phyloP scores from a whole-genome alignment of 192 early-diverging fungal species.

The Obelidium mucronatum region DNA sequence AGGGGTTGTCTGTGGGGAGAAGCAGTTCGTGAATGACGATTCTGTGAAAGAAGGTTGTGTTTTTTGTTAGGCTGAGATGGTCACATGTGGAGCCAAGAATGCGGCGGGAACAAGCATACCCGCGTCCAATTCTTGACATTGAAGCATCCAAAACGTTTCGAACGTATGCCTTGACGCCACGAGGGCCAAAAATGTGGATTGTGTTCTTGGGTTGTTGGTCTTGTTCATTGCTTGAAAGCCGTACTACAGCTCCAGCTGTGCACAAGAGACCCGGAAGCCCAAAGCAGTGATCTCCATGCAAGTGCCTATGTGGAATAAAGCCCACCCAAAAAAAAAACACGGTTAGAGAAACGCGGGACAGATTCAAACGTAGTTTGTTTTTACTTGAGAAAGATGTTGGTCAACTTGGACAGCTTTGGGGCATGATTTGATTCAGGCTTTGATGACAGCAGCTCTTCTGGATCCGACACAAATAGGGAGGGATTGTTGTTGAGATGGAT shows the following conservation, averaged over 20 bases:
- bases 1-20: background rate
- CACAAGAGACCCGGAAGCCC: constrained; percentile 58
- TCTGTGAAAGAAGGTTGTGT: too few species aligned
- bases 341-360: background rate
- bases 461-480: background rate
- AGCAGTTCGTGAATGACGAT: constrained; percentile 57
- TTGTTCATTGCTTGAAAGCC: background rate
- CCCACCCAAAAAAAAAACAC: background rate
- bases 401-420: background rate
- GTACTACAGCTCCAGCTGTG: constrained; percentile 32
- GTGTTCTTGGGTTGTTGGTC: background rate
- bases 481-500: constrained; percentile 19
- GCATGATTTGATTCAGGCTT: background rate
- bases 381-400: background rate
- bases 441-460: background rate
- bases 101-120: background rate
- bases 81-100: background rate
- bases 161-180: constrained; percentile 49
- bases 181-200: constrained; percentile 62
- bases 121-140: constrained; percentile 42
- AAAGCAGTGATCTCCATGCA: constrained; percentile 65
- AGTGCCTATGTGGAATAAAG: constrained; percentile 56
- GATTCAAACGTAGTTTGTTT: background rate
- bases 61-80: background rate
- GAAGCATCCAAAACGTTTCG: constrained; percentile 46